Conservation (phyloP, 495 filamentous ascomycete species). For the Podospora bellae-mahoneyi region DNA sequence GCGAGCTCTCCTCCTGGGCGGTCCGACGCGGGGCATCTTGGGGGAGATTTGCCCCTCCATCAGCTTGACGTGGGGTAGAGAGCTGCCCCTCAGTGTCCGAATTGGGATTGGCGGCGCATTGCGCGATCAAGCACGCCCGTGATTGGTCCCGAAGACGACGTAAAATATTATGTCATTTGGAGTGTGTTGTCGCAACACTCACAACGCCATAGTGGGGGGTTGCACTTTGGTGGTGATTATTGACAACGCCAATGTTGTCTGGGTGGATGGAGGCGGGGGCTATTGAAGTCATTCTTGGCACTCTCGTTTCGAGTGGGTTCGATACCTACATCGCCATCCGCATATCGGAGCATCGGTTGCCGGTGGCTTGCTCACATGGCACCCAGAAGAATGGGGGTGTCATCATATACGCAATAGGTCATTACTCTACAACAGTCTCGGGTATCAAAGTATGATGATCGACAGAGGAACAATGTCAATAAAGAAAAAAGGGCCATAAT, state of each 20-base stretch:
- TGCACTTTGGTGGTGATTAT: conserved; percentile 7
- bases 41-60: conserved; percentile 32
- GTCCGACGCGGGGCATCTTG: conserved; percentile 27
- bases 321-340: neutral
- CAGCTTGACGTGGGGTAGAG: conserved; percentile 31
- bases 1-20: conserved; percentile 5
- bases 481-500: conserved; percentile 1
- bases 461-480: neutral
- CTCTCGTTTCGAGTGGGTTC: neutral
- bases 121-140: conserved; percentile 29
- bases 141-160: conserved; percentile 26
- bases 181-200: conserved; percentile 27
- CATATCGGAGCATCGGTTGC: conserved; percentile 1
- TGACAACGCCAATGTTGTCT: conserved; percentile 7
- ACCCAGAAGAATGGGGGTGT: neutral
- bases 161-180: conserved; percentile 36
- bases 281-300: neutral
- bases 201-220: conserved; percentile 12
- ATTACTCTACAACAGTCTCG: neutral
- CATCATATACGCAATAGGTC: neutral
- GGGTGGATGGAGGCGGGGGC: neutral
- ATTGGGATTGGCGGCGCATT: conserved; percentile 35
- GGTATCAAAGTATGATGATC: neutral
- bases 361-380: neutral
- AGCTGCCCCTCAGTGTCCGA: conserved; percentile 30